Evolutionary conservation across 768 basidiomycete genomes (phyloP).

Genomic region (Saitozyma podzolica): DNA sequence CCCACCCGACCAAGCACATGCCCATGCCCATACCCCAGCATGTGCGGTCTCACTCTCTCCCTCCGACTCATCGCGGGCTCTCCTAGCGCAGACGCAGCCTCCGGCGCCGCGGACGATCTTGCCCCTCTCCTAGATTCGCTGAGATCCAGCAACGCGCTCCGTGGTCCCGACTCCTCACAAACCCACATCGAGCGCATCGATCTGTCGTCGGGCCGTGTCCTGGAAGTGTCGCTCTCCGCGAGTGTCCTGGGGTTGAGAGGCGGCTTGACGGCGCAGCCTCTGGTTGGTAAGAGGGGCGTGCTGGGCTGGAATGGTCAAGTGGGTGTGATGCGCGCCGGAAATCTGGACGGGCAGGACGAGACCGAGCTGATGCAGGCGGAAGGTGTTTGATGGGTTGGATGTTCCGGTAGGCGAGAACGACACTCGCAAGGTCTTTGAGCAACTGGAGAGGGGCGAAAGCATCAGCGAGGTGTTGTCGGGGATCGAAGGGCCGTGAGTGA

Average conservation of each 20-base stretch:
- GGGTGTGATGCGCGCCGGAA: background rate
- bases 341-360: background rate
- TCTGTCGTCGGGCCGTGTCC: background rate
- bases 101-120: background rate
- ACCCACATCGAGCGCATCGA: slow-evolving; percentile 7
- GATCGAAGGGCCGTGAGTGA: slow-evolving; percentile 49
- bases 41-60: slow-evolving; percentile 39
- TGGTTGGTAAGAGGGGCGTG: slow-evolving; percentile 35
- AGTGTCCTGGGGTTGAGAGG: slow-evolving; percentile 48
- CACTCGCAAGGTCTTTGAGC: slow-evolving; percentile 27
- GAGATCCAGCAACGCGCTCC: slow-evolving; percentile 6
- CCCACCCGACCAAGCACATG: background rate
- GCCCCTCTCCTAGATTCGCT: slow-evolving; percentile 20
- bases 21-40: slow-evolving; percentile 2
- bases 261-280: slow-evolving; percentile 37
- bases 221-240: slow-evolving; percentile 35
- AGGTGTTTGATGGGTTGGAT: slow-evolving; percentile 46
- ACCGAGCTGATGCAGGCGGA: slow-evolving; percentile 1
- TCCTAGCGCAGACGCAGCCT: background rate
- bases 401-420: slow-evolving; percentile 39
- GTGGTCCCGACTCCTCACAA: slow-evolving; percentile 33
- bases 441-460: slow-evolving; percentile 26
- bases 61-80: slow-evolving; percentile 11
- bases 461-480: slow-evolving; percentile 22
- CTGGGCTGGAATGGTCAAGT: slow-evolving; percentile 52